Evolutionary conservation across 371 early-diverging fungal genomes (phyloP).

Genomic region (Chytridiales sp.): DNA sequence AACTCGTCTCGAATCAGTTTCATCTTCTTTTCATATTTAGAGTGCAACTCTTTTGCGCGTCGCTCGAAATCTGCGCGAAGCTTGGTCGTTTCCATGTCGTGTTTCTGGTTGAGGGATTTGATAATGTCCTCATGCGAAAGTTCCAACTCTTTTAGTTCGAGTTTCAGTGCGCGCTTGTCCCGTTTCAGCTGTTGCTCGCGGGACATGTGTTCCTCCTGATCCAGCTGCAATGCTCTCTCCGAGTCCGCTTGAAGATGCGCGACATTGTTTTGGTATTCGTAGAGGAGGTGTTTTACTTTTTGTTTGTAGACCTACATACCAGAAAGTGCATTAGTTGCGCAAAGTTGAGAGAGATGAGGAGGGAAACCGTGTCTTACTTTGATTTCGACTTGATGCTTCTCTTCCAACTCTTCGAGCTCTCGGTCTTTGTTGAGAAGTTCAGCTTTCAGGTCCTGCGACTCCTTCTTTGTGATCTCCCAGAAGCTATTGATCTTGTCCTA

Average conservation of each 20-base stretch:
- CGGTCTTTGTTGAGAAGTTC: conserved; percentile 55
- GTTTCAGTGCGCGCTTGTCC: conserved; percentile 55
- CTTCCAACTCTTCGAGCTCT: conserved; percentile 59
- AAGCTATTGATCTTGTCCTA: conserved; percentile 56
- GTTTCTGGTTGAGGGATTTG: conserved; percentile 48
- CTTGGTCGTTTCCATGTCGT: conserved; percentile 52
- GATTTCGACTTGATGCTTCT: conserved; percentile 62
- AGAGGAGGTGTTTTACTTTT: conserved; percentile 64
- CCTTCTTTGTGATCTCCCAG: conserved; percentile 58
- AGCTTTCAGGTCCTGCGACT: conserved; percentile 43
- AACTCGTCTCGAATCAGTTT: conserved; percentile 56
- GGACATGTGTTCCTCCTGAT: conserved; percentile 47
- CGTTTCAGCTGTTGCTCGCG: conserved; percentile 51
- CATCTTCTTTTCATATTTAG: conserved; percentile 58
- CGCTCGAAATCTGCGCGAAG: conserved; percentile 56
- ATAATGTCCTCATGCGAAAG: conserved; percentile 58
- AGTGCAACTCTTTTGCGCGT: conserved; percentile 52
- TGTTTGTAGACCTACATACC: conserved; percentile 55
- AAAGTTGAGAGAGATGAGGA: background rate
- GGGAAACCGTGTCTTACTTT: conserved; percentile 38
- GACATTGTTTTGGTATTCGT: conserved; percentile 66
- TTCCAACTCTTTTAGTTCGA: conserved; percentile 57
- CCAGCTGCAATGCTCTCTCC: conserved; percentile 52
- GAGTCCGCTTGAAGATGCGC: conserved; percentile 59
- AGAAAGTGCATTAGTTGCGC: background rate